Percentiles rank a stretch among this genome's conserved stretches.
Conservation (phyloP, 225 moss, liverwort and hornwort species). For the Sphagnum contortum region DNA sequence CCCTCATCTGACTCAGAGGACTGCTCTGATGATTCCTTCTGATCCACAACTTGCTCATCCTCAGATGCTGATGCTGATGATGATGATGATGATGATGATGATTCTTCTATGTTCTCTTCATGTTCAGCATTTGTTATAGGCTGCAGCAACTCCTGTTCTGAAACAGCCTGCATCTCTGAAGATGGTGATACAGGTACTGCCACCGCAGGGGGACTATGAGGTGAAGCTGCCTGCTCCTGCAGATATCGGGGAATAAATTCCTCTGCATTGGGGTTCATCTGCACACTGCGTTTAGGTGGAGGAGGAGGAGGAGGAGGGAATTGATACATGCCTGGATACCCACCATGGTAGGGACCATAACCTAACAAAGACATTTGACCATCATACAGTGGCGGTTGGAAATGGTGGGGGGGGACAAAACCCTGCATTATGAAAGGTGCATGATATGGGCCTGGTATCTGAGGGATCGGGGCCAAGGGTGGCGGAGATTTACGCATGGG, state of each 20-base stretch:
- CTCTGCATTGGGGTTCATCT: conserved; percentile 55
- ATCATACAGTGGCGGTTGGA: background rate
- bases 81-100: no score
- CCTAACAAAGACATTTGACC: conserved; percentile 15
- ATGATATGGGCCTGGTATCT: conserved; percentile 12
- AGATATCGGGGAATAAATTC: conserved; percentile 44
- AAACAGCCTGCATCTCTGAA: no score
- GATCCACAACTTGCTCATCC: no score
- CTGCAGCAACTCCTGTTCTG: no score
- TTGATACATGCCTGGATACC: background rate
- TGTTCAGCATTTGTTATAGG: no score
- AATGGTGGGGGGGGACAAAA: conserved; percentile 10
- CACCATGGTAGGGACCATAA: conserved; percentile 7
- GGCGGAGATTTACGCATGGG: conserved; percentile 31
- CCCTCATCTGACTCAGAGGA: no score
- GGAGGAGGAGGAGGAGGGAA: conserved; percentile 12
- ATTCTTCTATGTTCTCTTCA: no score
- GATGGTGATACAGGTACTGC: conserved; percentile 3
- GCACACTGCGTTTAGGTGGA: conserved; percentile 18
- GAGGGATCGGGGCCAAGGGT: conserved; percentile 32
- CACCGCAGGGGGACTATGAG: conserved; percentile 5
- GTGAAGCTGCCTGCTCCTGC: conserved; percentile 14
- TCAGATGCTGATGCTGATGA: no score
- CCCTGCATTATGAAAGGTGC: no score
- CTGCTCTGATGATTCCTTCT: no score